Evolutionary conservation across 177 flowering plant species (phyloP), one percentile per base, ranked within the genome.

Genomic region (Vitis hybrid): DNA sequence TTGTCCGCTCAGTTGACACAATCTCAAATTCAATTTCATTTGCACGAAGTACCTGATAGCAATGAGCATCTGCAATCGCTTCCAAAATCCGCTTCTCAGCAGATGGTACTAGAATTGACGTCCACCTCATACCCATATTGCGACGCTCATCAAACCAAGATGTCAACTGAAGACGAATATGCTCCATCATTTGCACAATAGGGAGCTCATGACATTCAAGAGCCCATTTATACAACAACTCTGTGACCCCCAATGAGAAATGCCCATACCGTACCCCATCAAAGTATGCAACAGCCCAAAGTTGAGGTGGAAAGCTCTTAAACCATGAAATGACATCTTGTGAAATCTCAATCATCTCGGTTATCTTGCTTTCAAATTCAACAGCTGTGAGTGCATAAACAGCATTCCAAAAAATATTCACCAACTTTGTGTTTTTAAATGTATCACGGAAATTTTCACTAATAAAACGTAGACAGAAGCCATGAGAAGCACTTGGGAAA

Each of bases 21-120:
- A 93, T 89, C 81, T 93, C 98, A 71, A 93, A 93, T 74, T 93
- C 98, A 56, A 93, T 88, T 70, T 93, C 98, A 80, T 93, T 93
- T 56, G 98, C 98, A 48, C 98, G 94, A 50, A 93, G 91, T 18
- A 93, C 98, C 79, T 91, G 94, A 70, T 93, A 93, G 75, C 97
- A 91, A 3, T 76, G 88, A 60, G 98, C 85, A 84, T 93, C 98
- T 12, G 89, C 84, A 66, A 93, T 83, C 4, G 98, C 94, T 81
- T 93, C 98, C 34, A 71, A 62, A 56, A 93, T 84, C 62, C 80
- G 77, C 81, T 87, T 91, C 86, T 93, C 97, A 17, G 98, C 94
- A 60, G 97, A 89, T 45, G 97, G 98, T 17, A 93, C 97, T 12
- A 93, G 87, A 68, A 85, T 82, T 11, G 94, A 83, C 61, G 78